Base-by-base conservation (phyloP, 2,329 filamentous ascomycete genomes). In the Penicillium freii region DNA sequence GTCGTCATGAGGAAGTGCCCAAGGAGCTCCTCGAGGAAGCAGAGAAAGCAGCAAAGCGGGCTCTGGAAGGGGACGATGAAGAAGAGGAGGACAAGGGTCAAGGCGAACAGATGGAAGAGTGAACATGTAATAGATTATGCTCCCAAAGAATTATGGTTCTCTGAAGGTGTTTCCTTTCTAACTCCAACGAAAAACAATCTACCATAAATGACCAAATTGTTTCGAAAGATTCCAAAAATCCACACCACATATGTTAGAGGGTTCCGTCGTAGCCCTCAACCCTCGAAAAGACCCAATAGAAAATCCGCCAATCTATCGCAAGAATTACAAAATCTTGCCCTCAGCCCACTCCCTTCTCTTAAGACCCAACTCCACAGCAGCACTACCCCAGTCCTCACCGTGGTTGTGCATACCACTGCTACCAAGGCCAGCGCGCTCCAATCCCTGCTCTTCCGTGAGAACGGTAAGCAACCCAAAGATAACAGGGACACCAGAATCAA, bases 381-480 rank as follows among this genome's bases (percentile, higher is more conserved):
- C 94, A 66, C 86, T 82, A 4, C 94, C 94, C 94, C 94, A 99
- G 75, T 97, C 93, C 78, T 94, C 89, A 29, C 94, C 94, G 77
- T 99, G 93, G 77, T 97, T 97, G 74, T 97, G 94, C 66, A 78
- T 77, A 17, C 72, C 75, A 57, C 72, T 71, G 8, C 65, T 81
- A 27, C 80, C 82, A 56, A 97, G 77, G 1, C 94, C 94, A 17
- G 94, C 93, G 62, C 94, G 84, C 54, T 89, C 87, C 75, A 89
- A 80, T 13, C 91, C 94, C 78, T 99, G 94, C 69, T 92, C 88
- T 71, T 97, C 92, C 54, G 77, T 90, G 67, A 99, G 78, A 50
- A 97, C 87, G 23, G 94, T 99, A 75, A 99, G 79, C 67, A 97
- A 81, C 15, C 94, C 93, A 75, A 97, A 96, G 58, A 97, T 85